phyloP scores from a whole-genome alignment of 2,329 filamentous ascomycete genomes.

The Chrysosporium queenslandicum region DNA sequence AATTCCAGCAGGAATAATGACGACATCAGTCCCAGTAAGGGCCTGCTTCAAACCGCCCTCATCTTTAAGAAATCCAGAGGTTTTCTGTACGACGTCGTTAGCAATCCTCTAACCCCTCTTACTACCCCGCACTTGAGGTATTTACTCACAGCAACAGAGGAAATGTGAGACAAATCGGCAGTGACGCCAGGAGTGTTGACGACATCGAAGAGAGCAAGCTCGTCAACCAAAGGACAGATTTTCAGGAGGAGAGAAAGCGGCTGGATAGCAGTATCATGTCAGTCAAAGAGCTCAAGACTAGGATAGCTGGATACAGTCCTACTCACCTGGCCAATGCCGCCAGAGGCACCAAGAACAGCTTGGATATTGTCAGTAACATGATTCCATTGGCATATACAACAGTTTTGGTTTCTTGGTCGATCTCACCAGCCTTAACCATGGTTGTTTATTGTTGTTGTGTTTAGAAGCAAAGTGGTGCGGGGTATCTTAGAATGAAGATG shows the following conservation, averaged over 20 bases:
- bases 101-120: background rate
- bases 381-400: background rate
- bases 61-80: conserved; percentile 79
- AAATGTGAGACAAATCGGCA: conserved; percentile 95
- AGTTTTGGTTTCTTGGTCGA: background rate
- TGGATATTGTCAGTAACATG: conserved; percentile 19
- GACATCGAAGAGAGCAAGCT: conserved; percentile 97
- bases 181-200: conserved; percentile 97
- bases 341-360: conserved; percentile 87
- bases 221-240: conserved; percentile 73
- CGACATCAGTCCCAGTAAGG: conserved; percentile 86
- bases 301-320: background rate
- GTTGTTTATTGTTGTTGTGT: conserved; percentile 21
- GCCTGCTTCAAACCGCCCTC: conserved; percentile 74
- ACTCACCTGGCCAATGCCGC: conserved; percentile 93
- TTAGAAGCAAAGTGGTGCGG: conserved; percentile 13
- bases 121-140: conserved; percentile 6
- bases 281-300: background rate
- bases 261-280: conserved; percentile 40
- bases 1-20: conserved; percentile 96
- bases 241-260: conserved; percentile 95
- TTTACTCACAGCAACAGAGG: conserved; percentile 64
- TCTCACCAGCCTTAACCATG: conserved; percentile 41
- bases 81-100: conserved; percentile 48
- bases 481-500: conserved; percentile 6